Evolutionary conservation across 2,329 filamentous ascomycete species (phyloP).

Genomic region (Talaromyces sp.): DNA sequence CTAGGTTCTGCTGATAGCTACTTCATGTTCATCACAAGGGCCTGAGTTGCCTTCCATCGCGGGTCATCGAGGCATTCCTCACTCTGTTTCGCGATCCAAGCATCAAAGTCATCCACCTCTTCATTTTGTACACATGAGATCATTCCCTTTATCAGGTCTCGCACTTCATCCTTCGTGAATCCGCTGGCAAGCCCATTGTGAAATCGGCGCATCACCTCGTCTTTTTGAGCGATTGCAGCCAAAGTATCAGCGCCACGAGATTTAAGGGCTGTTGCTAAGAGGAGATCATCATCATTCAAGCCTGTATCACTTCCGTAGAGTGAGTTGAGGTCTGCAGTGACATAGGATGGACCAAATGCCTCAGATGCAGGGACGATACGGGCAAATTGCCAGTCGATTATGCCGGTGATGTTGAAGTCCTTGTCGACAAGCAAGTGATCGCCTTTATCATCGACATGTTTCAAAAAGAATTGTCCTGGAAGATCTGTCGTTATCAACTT

Average conservation of each 20-base stretch:
- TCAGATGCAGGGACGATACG: conserved; percentile 29
- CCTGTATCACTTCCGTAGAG: conserved; percentile 8
- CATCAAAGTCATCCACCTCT: neutral
- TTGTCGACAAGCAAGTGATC: conserved; percentile 50
- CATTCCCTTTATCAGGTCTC: conserved; percentile 7
- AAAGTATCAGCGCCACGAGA: neutral
- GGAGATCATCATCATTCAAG: neutral
- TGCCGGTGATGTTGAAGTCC: too few relatives aligned
- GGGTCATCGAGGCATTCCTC: neutral
- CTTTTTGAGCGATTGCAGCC: neutral
- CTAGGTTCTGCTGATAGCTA: too few relatives aligned
- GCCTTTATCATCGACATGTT: conserved; percentile 50
- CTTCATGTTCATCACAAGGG: too few relatives aligned
- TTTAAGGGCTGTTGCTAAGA: neutral
- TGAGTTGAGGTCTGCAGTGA: conserved; percentile 34
- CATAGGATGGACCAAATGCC: conserved; percentile 46
- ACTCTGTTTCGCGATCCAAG: neutral
- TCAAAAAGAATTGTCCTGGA: conserved; percentile 43
- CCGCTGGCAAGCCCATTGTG: conserved; percentile 12
- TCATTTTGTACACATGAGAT: neutral
- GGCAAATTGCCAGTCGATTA: conserved; percentile 51
- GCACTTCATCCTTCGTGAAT: conserved; percentile 5
- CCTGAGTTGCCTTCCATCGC: neutral
- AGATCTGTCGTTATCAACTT: neutral
- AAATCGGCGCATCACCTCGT: conserved; percentile 10